A percentile compares a stretch with the other conserved stretches of the same genome.
Evolutionary conservation across 2,329 filamentous ascomycete species (phyloP).

Genomic region (Fusarium penzigii): DNA sequence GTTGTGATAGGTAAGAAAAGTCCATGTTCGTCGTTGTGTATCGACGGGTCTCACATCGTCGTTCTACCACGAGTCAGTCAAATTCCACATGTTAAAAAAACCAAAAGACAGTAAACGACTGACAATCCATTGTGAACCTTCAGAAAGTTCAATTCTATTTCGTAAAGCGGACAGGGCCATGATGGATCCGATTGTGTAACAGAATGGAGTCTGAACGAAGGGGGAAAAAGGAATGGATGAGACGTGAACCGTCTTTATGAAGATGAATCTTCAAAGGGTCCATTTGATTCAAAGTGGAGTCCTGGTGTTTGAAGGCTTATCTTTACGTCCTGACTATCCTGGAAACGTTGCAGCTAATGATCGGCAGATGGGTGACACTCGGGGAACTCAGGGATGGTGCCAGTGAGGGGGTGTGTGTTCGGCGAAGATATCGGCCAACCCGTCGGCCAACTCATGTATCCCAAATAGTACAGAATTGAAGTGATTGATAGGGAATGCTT

Average conservation of each 20-base stretch:
- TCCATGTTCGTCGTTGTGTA: constrained; percentile 44
- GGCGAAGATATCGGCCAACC: neutral
- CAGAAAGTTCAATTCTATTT: constrained; percentile 30
- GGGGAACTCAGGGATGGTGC: no score
- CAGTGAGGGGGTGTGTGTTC: neutral
- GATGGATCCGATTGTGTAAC: neutral
- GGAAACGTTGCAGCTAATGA: neutral
- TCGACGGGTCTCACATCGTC: constrained; percentile 53
- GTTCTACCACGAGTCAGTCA: constrained; percentile 35
- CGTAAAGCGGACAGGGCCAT: constrained; percentile 30
- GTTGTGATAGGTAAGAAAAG: constrained; percentile 44
- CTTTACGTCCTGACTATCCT: neutral
- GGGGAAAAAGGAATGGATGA: neutral
- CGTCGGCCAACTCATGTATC: neutral
- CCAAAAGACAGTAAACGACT: neutral
- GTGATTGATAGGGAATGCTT: no score
- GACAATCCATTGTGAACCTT: constrained; percentile 37
- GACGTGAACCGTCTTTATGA: neutral
- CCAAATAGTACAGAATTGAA: no score
- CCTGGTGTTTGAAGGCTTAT: neutral
- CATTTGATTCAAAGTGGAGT: neutral
- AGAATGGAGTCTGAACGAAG: no score
- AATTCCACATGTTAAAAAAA: neutral
- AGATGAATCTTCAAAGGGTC: neutral
- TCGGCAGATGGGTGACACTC: no score